A percentile compares a stretch with the other conserved stretches of the same genome.
Conservation (phyloP, 192 early-diverging fungal genomes). For the Piromyces sp. region DNA sequence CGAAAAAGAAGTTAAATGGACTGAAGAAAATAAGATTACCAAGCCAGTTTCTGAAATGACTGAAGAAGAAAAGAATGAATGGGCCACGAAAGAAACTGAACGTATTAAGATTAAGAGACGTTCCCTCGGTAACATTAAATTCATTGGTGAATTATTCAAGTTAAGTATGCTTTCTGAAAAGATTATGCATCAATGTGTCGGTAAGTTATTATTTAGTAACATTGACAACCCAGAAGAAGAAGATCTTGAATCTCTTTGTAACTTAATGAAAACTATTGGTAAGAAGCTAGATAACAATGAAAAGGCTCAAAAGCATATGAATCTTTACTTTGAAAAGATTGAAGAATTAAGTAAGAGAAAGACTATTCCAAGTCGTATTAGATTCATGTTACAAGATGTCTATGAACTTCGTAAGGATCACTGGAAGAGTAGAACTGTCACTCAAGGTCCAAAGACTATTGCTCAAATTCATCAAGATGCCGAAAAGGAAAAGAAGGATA, state of each 20-base stretch:
- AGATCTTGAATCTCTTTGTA: constrained; percentile 82
- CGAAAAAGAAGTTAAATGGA: constrained; percentile 71
- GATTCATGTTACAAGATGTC: constrained; percentile 81
- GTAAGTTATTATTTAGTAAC: constrained; percentile 49
- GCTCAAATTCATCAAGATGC: constrained; percentile 73
- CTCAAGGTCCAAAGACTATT: constrained; percentile 70
- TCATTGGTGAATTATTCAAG: constrained; percentile 94
- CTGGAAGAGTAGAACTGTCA: constrained; percentile 53
- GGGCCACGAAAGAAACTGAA: constrained; percentile 51
- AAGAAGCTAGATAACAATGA: constrained; percentile 46
- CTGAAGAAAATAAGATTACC: constrained; percentile 15
- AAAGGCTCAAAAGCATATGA: constrained; percentile 46
- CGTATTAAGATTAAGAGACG: constrained; percentile 83
- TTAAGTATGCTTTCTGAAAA: constrained; percentile 73
- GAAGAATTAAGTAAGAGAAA: constrained; percentile 46
- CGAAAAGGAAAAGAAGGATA: constrained; percentile 37
- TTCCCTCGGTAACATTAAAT: constrained; percentile 77
- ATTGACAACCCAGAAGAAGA: constrained; percentile 74
- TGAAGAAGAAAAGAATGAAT: constrained; percentile 26
- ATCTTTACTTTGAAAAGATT: constrained; percentile 76
- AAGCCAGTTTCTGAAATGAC: constrained; percentile 41
- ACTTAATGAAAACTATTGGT: constrained; percentile 80
- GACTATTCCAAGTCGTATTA: constrained; percentile 65
- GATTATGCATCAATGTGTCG: constrained; percentile 88
- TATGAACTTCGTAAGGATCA: constrained; percentile 60